phyloP scores from a whole-genome alignment of 768 basidiomycete genomes.

The Trametopsis cervina region DNA sequence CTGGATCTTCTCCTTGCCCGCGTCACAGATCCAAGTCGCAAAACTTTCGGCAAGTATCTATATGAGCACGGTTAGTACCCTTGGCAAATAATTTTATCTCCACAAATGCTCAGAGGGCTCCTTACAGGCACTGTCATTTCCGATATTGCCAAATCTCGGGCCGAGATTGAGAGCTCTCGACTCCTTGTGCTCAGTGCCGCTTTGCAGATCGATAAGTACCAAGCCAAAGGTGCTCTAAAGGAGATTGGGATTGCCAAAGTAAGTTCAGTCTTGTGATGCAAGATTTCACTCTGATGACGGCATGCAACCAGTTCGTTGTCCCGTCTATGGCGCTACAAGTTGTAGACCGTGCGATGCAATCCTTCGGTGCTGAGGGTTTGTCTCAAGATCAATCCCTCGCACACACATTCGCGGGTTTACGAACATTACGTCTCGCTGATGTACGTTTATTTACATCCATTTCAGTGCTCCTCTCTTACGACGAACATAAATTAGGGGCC shows the following conservation, averaged over 20 bases:
- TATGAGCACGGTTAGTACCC: constrained; percentile 73
- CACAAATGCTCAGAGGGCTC: not conserved
- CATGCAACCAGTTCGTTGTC: constrained; percentile 91
- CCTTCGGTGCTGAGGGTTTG: constrained; percentile 94
- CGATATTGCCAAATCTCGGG: constrained; percentile 87
- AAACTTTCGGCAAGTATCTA: constrained; percentile 91
- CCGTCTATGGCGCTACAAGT: constrained; percentile 85
- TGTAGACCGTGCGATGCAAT: constrained; percentile 93
- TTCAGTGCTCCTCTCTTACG: not conserved
- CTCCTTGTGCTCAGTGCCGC: constrained; percentile 91
- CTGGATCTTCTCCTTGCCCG: constrained; percentile 85
- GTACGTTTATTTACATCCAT: constrained; percentile 35
- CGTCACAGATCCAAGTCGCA: constrained; percentile 85
- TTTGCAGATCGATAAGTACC: constrained; percentile 84
- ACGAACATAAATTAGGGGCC: constrained; percentile 47
- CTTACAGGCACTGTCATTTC: constrained; percentile 73
- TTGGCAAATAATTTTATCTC: not conserved
- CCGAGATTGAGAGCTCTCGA: constrained; percentile 86
- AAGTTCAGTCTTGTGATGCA: too few species aligned
- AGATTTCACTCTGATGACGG: too few species aligned
- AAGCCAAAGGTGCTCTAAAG: constrained; percentile 92
- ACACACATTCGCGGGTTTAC: constrained; percentile 63
- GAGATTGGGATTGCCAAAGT: constrained; percentile 99
- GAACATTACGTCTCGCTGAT: constrained; percentile 86
- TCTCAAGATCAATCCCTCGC: constrained; percentile 87